Base-by-base conservation (phyloP, 2,329 filamentous ascomycete species). In the Nannizziopsis barbatae region DNA sequence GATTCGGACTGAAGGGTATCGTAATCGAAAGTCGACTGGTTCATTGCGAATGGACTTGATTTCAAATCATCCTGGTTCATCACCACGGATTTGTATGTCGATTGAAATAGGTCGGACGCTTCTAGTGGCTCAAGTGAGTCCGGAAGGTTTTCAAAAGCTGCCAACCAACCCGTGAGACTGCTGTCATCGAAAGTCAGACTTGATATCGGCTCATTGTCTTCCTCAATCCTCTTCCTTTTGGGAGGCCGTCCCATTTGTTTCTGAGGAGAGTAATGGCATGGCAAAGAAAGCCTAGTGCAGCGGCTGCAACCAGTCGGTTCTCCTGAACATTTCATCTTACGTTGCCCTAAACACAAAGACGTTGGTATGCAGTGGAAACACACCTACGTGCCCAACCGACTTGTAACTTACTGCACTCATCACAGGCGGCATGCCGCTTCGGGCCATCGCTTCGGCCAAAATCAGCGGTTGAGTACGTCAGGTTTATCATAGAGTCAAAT, bases 291-390 rank as follows among this genome's bases (percentile, higher is more conserved):
- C 44, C 66, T 68, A 33, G 62, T 45, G 51, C 70, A 72, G 47
- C 70, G 64, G 47, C 54, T 59, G 50, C 70, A 72, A 6, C 69
- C 70, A 8, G 54, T 55, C n/a, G 57, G 42, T 49, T 72, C 67
- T 2, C 70, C 69, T 1, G 70, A 71, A 57, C 70, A 73, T 61
- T 71, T 72, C 49, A 72, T 56, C 54, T 73, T 73, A 37, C 70
- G 64, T 55, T 67, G 68, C 51, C 70, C 70, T 72, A 50, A 41
- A 18, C 10, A 14, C 33, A 45, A 32, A 52, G 20, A 44, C 18
- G 41, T 61, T 43, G 53, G 53, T 50, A 50, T 48, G 47, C 42
- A 30, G 22, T 27, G 45, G 45, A 38, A 45, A 14, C 43, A 14
- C 15, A 37, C 39, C 15, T n/a, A 12, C 31, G 43, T 17, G 49